Conservation (phyloP, 306 rosid genomes). For the Psophocarpus tetragonolobus region DNA sequence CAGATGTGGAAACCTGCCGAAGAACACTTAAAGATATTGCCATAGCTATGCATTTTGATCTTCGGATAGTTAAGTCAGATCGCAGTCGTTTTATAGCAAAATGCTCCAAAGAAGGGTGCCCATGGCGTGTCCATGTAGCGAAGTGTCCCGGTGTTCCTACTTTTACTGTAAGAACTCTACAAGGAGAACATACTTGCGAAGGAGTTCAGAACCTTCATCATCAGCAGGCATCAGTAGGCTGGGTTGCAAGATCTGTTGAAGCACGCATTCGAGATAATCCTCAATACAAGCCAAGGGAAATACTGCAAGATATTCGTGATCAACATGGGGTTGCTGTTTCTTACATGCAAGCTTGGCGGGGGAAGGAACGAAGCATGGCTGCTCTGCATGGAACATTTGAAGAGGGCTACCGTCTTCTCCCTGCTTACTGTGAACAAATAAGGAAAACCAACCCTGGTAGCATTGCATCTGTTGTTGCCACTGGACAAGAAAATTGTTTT, state of each 20-base stretch:
- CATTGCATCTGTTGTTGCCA: slow-evolving; percentile 89
- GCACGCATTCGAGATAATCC: slow-evolving; percentile 95
- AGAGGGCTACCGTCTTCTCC: slow-evolving; percentile 94
- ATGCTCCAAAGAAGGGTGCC: slow-evolving; percentile 99
- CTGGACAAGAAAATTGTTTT: slow-evolving; percentile 90
- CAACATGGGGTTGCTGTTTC: slow-evolving; percentile 99
- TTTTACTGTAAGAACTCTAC: slow-evolving; percentile 88
- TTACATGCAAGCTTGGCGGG: slow-evolving; percentile 99
- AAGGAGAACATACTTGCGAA: slow-evolving; percentile 93
- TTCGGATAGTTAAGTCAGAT: slow-evolving; percentile 95
- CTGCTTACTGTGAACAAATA: slow-evolving; percentile 90
- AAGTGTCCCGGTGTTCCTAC: slow-evolving; percentile 98
- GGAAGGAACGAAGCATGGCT: slow-evolving; percentile 99
- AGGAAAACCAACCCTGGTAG: slow-evolving; percentile 93
- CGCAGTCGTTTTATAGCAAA: slow-evolving; percentile 98
- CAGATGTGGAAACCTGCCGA: slow-evolving; percentile 95
- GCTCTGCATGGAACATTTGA: slow-evolving; percentile 99
- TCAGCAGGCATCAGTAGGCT: slow-evolving; percentile 99
- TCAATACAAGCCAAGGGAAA: slow-evolving; percentile 92
- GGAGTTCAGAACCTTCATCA: slow-evolving; percentile 96
- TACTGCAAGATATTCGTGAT: slow-evolving; percentile 91
- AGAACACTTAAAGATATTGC: slow-evolving; percentile 96
- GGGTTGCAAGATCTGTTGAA: slow-evolving; percentile 99
- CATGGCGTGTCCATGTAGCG: slow-evolving; percentile 99
- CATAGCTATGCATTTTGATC: slow-evolving; percentile 94